Conservation (phyloP, 371 early-diverging fungal species). For the Rhizomucor miehei region DNA sequence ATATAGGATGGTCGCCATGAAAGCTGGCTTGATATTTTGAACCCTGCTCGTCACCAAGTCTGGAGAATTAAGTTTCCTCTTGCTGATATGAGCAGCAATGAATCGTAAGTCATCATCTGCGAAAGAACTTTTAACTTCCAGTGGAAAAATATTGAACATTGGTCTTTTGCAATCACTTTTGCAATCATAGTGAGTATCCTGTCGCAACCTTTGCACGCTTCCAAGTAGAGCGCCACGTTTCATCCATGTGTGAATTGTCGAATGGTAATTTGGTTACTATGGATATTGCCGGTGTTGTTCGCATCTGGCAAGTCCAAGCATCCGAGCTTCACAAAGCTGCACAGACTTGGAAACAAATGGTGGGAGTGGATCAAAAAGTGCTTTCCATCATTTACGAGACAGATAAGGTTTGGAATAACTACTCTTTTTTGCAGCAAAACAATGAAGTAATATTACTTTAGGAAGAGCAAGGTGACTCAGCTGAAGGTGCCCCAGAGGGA, state of each 20-base stretch:
- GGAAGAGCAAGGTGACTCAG: not conserved
- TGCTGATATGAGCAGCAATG: slow-evolving; percentile 43
- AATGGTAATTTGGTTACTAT: slow-evolving; percentile 66
- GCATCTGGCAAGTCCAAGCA: slow-evolving; percentile 68
- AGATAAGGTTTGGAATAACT: slow-evolving; percentile 27
- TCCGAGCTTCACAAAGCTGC: slow-evolving; percentile 57
- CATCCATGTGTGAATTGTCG: slow-evolving; percentile 62
- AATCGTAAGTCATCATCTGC: slow-evolving; percentile 15
- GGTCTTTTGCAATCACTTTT: not conserved
- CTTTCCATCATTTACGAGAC: slow-evolving; percentile 67
- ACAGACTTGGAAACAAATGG: slow-evolving; percentile 73
- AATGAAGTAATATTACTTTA: not conserved
- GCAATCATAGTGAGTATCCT: slow-evolving; percentile 27
- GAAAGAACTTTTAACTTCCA: too few relatives aligned
- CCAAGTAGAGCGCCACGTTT: slow-evolving; percentile 51
- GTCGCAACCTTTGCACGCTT: slow-evolving; percentile 44
- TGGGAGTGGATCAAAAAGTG: slow-evolving; percentile 65
- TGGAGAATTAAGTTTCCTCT: slow-evolving; percentile 65
- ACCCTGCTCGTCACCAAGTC: slow-evolving; percentile 50
- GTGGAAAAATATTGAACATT: too few relatives aligned
- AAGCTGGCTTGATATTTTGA: slow-evolving; percentile 61
- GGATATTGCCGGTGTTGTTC: slow-evolving; percentile 63
- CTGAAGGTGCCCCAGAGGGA: slow-evolving; percentile 36
- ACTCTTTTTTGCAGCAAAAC: not conserved
- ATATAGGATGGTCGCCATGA: slow-evolving; percentile 60